phyloP scores from a whole-genome alignment of 768 basidiomycete genomes.

The Macrolepiota dolichaula region DNA sequence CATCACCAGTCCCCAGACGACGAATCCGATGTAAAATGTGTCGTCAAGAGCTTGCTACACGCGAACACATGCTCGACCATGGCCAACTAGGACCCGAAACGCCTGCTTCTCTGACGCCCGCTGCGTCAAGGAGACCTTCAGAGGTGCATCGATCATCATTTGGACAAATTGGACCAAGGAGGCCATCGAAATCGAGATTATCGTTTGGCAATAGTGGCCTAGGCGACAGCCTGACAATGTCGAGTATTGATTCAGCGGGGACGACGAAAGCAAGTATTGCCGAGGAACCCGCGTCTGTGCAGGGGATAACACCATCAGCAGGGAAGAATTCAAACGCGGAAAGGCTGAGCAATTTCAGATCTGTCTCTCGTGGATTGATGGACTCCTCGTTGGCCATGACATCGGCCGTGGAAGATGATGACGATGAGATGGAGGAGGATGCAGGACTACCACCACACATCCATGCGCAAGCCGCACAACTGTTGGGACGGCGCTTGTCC shows the following conservation, averaged over 20 bases:
- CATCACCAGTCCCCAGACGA: constrained; percentile 33
- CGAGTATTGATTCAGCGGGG: constrained; percentile 25
- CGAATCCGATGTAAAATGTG: constrained; percentile 93
- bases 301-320: neutral
- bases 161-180: constrained; percentile 5
- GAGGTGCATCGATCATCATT: constrained; percentile 5
- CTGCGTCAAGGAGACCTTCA: constrained; percentile 35
- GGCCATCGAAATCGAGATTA: constrained; percentile 9
- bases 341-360: neutral
- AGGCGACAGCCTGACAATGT: constrained; percentile 35
- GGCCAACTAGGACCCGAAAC: constrained; percentile 73
- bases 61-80: constrained; percentile 94
- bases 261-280: constrained; percentile 13
- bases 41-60: constrained; percentile 79
- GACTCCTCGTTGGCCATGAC: constrained; percentile 33
- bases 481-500: constrained; percentile 39
- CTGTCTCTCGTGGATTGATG: constrained; percentile 4
- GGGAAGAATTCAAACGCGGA: neutral
- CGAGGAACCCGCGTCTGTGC: neutral
- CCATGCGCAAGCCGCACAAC: constrained; percentile 27
- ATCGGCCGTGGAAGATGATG: constrained; percentile 49
- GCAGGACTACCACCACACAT: constrained; percentile 15
- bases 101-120: constrained; percentile 48
- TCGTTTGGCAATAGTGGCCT: constrained; percentile 17
- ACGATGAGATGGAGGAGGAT: constrained; percentile 20